Evolutionary conservation across 345 rosid species (phyloP), one percentile per base, ranked within the genome.

Genomic region (Camelina neglecta): DNA sequence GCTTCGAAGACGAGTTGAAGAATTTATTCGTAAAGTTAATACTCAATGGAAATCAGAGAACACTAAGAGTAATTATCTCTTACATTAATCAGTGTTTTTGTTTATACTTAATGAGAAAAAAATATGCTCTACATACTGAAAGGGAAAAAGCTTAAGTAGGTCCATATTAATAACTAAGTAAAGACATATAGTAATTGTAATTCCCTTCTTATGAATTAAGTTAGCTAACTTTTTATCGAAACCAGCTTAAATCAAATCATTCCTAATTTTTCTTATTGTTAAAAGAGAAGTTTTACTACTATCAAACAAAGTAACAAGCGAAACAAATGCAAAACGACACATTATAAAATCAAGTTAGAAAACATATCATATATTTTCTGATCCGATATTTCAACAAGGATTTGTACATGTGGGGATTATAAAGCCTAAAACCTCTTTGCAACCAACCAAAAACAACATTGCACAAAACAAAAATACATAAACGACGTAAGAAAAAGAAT

Each of bases 41-140:
- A 76, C 74, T 33, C 86, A 81, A 77, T 85, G 96, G 95, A 83
- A 64, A 59, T 81, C 71, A 57, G 95, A 93, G 71, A 75, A 75
- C 15, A 51, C 47, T 41, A 68, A 51, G 26, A 67, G 8, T 68
- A 51, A 60, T 51, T 41, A 60, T 68, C 60, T 58, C 60, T 16
- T 66, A 18, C 0, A 75, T 24, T 67, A 75, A 75, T 60, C 62
- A 59, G 16, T 67, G 4, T 67, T 75, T 75, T 75, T 66, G 66
- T 65, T 74, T 49, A 24, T 66, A 45, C n/a, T 56, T 13, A 55
- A 24, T 29, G 7, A 2, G 6, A 31, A 31, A 8, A 60, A 47
- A 33, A n/a, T 26, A 26, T 45, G 49, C 13, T 69, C 12, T 7
- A 45, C 3, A 42, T 11, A 23, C 6, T 44, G 56, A 56, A 56